phyloP scores from a whole-genome alignment of 2,329 filamentous ascomycete genomes.

The Epichloe festucae region DNA sequence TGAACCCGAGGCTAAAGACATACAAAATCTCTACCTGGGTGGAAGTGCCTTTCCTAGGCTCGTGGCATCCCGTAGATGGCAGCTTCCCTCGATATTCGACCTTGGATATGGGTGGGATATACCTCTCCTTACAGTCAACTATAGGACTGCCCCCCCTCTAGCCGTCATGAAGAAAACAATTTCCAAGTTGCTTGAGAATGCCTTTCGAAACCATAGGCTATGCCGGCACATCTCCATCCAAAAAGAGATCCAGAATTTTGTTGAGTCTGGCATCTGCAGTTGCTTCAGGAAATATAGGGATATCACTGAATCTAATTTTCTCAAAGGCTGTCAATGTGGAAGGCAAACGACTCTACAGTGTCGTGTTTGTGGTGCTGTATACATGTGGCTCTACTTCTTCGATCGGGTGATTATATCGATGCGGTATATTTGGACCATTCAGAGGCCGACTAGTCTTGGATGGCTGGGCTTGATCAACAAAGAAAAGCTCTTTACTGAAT shows the following conservation, averaged over 20 bases:
- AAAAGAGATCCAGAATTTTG: not conserved
- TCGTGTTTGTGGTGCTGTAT: constrained; percentile 1
- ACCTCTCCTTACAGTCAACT: not conserved
- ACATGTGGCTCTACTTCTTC: not conserved
- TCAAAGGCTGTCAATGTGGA: not conserved
- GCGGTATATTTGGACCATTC: not conserved
- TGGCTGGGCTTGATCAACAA: not conserved
- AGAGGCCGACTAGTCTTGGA: not conserved
- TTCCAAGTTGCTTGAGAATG: not conserved
- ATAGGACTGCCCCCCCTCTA: not conserved
- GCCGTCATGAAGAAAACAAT: not conserved
- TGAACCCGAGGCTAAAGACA: not conserved
- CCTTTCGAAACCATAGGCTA: not conserved
- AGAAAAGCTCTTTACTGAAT: not conserved
- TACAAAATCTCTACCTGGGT: not conserved
- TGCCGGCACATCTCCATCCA: not conserved
- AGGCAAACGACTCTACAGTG: not conserved
- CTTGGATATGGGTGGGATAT: not conserved
- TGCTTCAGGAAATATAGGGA: not conserved
- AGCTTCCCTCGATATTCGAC: not conserved
- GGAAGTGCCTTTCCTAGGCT: not conserved
- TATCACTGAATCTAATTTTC: not conserved
- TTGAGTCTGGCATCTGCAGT: not conserved
- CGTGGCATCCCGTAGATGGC: not conserved
- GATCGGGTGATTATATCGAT: not conserved